These are phyloP conservation scores for Monosporascus sp. DNA, from an alignment of 2,329 filamentous ascomycete genomes.

Conservation along the genomic window DNA sequence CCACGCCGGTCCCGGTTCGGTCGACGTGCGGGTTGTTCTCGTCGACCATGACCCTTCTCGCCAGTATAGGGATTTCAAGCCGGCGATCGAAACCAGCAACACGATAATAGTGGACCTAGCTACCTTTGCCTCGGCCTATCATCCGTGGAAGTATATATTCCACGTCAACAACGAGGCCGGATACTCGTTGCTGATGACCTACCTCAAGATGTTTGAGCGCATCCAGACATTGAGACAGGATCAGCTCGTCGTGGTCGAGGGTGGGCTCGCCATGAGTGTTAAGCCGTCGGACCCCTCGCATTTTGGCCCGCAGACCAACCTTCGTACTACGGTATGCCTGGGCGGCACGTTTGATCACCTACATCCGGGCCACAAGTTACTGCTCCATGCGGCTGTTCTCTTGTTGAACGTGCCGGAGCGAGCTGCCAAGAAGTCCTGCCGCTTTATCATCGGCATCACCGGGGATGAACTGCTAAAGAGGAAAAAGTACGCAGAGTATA, in stretches of 20 bases:
- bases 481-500: conserved; percentile 77
- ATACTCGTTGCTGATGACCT: conserved; percentile 48
- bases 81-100: conserved; percentile 36
- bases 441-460: conserved; percentile 79
- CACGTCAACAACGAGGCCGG: conserved; percentile 61
- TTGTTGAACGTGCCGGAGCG: conserved; percentile 51
- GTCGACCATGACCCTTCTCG: conserved; percentile 52
- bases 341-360: conserved; percentile 97
- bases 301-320: conserved; percentile 17
- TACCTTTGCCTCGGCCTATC: conserved; percentile 46
- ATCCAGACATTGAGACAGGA: conserved; percentile 41
- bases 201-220: conserved; percentile 41
- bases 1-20: conserved; percentile 54
- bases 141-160: conserved; percentile 61
- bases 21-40: conserved; percentile 72
- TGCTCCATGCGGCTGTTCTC: conserved; percentile 81
- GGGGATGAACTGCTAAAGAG: conserved; percentile 80
- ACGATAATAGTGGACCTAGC: conserved; percentile 44
- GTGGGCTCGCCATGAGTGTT: conserved; percentile 43
- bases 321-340: conserved; percentile 64
- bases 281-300: conserved; percentile 9
- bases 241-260: conserved; percentile 46
- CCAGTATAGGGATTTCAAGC: conserved; percentile 28
- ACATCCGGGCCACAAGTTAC: conserved; percentile 91
- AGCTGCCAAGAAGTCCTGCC: conserved; percentile 36